Evolutionary conservation across 129 eudicot genomes (phyloP), one percentile per base, ranked within the genome.

Genomic region (Artemisia argyi): DNA sequence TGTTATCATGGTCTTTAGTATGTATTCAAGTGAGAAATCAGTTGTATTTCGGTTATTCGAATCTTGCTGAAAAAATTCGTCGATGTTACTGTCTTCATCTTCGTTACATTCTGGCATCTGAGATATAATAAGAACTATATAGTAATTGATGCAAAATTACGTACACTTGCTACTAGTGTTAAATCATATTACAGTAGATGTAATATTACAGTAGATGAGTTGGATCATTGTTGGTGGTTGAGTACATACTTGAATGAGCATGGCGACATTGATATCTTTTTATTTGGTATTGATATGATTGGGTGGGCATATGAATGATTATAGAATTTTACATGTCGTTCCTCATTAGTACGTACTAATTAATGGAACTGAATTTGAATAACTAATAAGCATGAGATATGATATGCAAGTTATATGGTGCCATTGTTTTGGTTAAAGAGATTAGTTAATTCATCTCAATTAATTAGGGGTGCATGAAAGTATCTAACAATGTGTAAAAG

Each of bases 281-380:
- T 48, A 49, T 28, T 54, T 22, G 20, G 17, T 75, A 65, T 65
- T 24, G 48, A 47, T 28, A 42, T 75, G 64, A 44, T 75, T 50
- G 48, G 60, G 57, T 66, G 17, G 73, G 67, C 73, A 66, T 32
- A 32, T 56, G 61, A 66, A 75, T 75, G 72, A 54, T 75, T 65
- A 66, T 32, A 73, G 63, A 73, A 50, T 39, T 30, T 5, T 50
- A n/a, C 11, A 17, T 58, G 32, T 39, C 46, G 11, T 39, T 39
- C 10, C 46, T 28, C 32, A 26, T 59, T 60, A 46, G 32, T 48
- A 39, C 50, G n/a, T n/a, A n/a, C n/a, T n/a, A n/a, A n/a, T n/a
- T n/a, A n/a, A n/a, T n/a, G n/a, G n/a, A n/a, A n/a, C n/a, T n/a
- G n/a, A n/a, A n/a, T n/a, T n/a, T n/a, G n/a, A n/a, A n/a, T n/a